These are phyloP conservation scores for Heterobasidion occidentale DNA, from an alignment of 1,284 basidiomycete genomes.

Conservation along the genomic window DNA sequence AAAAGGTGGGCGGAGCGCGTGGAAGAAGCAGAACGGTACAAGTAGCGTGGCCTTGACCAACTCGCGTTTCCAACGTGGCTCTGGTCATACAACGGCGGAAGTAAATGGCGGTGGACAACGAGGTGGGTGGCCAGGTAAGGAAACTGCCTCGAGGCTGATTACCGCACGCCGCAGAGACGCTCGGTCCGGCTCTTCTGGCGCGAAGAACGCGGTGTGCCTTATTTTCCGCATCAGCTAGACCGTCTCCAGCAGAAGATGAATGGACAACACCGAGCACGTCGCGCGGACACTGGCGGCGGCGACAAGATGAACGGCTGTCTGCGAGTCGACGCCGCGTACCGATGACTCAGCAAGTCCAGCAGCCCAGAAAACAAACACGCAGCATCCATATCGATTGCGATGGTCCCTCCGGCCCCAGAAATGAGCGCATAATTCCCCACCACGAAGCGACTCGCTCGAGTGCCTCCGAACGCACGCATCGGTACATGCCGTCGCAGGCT, in stretches of 20 bases:
- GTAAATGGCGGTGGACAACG: slow-evolving; percentile 23
- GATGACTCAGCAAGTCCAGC: background rate
- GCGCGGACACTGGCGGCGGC: too few relatives aligned
- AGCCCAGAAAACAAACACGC: background rate
- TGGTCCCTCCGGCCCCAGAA: background rate
- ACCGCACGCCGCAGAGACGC: slow-evolving; percentile 18
- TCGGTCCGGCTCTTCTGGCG: slow-evolving; percentile 2
- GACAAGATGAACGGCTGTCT: too few relatives aligned
- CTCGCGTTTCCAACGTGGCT: slow-evolving; percentile 34
- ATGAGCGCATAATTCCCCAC: too few relatives aligned
- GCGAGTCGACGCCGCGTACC: too few relatives aligned
- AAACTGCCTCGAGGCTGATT: slow-evolving; percentile 33
- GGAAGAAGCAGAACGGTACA: slow-evolving; percentile 19
- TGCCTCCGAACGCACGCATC: too few relatives aligned
- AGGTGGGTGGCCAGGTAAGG: slow-evolving; percentile 24
- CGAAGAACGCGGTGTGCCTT: background rate
- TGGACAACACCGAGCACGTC: too few relatives aligned
- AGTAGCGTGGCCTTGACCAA: slow-evolving; percentile 20
- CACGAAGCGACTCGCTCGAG: too few relatives aligned
- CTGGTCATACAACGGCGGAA: slow-evolving; percentile 20
- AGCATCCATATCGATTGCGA: background rate
- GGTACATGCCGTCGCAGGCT: too few relatives aligned
- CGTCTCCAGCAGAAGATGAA: background rate
- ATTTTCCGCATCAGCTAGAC: background rate
- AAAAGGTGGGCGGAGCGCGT: slow-evolving; percentile 19